Evolutionary conservation across 2,329 filamentous ascomycete species (phyloP), one percentile per base, ranked within the genome.

Genomic region (Aspergillaceae sp.): DNA sequence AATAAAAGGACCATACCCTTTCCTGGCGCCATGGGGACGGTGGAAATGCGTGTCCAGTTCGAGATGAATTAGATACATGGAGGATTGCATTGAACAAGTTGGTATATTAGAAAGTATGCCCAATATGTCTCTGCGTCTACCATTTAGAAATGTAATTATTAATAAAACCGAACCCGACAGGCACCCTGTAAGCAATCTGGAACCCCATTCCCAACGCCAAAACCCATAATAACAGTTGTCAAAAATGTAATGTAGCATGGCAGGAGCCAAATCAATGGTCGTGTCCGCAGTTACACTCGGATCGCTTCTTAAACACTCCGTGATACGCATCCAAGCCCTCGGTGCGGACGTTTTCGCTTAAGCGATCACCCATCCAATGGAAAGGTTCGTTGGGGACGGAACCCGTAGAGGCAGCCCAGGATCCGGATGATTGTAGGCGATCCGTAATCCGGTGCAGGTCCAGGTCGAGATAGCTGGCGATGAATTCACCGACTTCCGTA

Each of bases 401-500:
- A 10, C 40, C 45, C 11, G 43, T 37, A 28, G 40, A 10, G 32
- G 29, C 11, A 3, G 50, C 44, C 57, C 58, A 61, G 29, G 50
- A 53, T 32, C 48, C 50, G 4, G 58, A 52, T 3, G 57, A 48
- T 55, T 74, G 77, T 40, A 98, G 70, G 65, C 92, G 83, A 59
- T 80, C 72, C 1, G 90, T 96, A 46, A 97, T 80, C 30, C 74
- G 74, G 1, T 87, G 78, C 1, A 95, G 79, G 61, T 96, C 83
- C 1, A 97, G 79, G 42, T 79, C 78, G 0, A 98, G 77, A 60
- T 92, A 98, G 6, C 81, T 72, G 5, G 80, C 74, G 48, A 98
- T 69, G 65, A 96, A 98, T 40, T 78, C 73, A 32, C 92, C 92
- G 1, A 98, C 77, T 28, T 97, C 89, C 0, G 84, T 97, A 63